Percentiles rank a stretch among this genome's conserved stretches.
Evolutionary conservation across 129 eudicot genomes (phyloP).

Genomic region (Chrysanthemum seticuspe): DNA sequence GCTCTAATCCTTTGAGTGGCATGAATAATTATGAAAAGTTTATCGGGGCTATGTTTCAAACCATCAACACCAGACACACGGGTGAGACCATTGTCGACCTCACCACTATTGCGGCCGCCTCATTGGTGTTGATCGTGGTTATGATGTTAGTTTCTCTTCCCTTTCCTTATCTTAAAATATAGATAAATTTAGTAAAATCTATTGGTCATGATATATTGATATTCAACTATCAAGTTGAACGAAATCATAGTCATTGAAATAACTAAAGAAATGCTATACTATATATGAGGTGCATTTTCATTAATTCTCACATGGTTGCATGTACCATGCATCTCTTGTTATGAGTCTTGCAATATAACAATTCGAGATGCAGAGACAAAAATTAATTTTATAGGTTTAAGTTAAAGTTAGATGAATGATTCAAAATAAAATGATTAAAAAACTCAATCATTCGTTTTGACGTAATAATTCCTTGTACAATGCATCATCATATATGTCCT

Average conservation of each 20-base stretch:
- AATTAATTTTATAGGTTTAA: neutral
- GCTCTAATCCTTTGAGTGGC: conserved; percentile 26
- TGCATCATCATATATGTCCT: too few relatives aligned
- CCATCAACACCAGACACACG: conserved; percentile 60
- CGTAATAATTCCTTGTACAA: neutral
- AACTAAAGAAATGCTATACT: neutral
- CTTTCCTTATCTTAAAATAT: neutral
- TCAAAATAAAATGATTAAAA: neutral
- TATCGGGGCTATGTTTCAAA: conserved; percentile 51
- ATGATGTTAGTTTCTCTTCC: conserved; percentile 62
- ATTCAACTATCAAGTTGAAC: too few relatives aligned
- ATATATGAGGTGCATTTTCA: conserved; percentile 5
- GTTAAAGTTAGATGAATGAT: neutral
- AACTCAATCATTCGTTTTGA: conserved; percentile 12
- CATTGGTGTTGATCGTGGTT: conserved; percentile 55
- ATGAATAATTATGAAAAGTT: conserved; percentile 50
- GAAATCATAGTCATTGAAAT: too few relatives aligned
- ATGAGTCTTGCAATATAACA: neutral
- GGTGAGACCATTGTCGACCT: conserved; percentile 71
- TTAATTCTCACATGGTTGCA: conserved; percentile 26
- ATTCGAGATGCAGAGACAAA: neutral
- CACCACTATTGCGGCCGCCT: conserved; percentile 54
- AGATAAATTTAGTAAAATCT: neutral
- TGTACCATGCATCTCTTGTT: neutral
- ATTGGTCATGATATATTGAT: too few relatives aligned